Base-by-base conservation (phyloP, 2,329 filamentous ascomycete species). In the Peltaster fructicola region DNA sequence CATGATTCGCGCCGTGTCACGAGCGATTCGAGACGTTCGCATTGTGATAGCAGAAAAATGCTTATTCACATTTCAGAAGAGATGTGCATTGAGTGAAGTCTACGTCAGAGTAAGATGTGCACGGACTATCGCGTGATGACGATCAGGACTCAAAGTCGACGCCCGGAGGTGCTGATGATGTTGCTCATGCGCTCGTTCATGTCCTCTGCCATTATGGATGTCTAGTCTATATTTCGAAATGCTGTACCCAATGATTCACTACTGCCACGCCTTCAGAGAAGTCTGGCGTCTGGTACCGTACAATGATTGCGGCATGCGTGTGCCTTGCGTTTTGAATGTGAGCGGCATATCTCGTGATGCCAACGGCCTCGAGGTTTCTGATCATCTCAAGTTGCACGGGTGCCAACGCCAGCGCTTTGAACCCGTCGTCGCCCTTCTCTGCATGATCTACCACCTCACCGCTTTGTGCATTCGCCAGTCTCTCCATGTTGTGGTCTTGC, bases 291-390 rank as follows among this genome's bases (percentile, higher is more conserved):
- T 75, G 67, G 33, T 60, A 67, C 17, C 85, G 66, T 17, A 90
- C 72, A 34, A 95, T 79, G 23, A 95, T 91, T 3, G 84, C 84
- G 0, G 84, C 85, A 50, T 95, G 85, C 31, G 68, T 79, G 45
- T 92, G 80, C n/a, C 61, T 55, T 27, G 70, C 63, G 5, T 82
- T 76, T 35, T 76, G 74, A 18, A 88, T 84, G 52, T 75, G 73
- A 3, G 84, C 65, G 0, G 63, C 62, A 35, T 62, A 67, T 38
- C 68, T 71, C 20, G 52, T 57, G 43, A 68, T 64, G 3, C 65
- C 65, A 1, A 72, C 53, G 4, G 55, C 47, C 35, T 95, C 71
- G 23, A 95, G 57, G 7, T 70, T 67, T 15, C 75, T 63, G 33
- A 92, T 77, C 68, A 92, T 92, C 23, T 66, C 62, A 45, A 92